Base-by-base conservation (phyloP, 106 monocot species). In the Dioscorea zingiberensis region DNA sequence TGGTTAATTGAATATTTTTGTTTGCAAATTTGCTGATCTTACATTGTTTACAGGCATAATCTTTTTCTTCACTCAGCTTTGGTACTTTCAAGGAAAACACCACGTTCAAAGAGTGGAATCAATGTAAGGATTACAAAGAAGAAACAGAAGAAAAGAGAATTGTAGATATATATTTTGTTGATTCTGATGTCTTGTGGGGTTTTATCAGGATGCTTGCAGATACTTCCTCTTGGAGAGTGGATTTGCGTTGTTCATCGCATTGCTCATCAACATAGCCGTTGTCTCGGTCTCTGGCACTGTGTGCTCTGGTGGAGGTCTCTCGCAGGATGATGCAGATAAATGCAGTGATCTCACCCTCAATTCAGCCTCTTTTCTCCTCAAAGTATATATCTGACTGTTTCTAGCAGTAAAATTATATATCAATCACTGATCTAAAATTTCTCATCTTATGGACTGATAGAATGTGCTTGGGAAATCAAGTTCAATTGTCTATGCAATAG, bases 381-480 rank as follows among this genome's bases (percentile, higher is more conserved):
- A 71, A 75, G 82, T 87, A 25, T 44, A 22, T 19, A 15, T 51
- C 8, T 51, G 4, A 18, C 15, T 51, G 15, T 9, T 2, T 51
- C 14, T 51, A 51, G 7, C 13, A 13, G 19, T 47, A 8, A 47
- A 47, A 47, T 47, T 47, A 13, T 13, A 51, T 18, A 19, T 18
- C 19, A 51, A 13, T 51, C 13, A 15, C 19, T 18, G 51, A 16
- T 51, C 4, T 16, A 19, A 16, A 51, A 51, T 18, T 51, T 51
- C 19, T 16, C 4, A 51, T 51, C 51, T 8, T 38, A 0, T 38
- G 38, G 9, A 38, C 10, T 51, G 51, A 19, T 32, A 93, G 93
- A 83, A 88, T 64, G 83, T 88, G 0, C 71, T 93, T 71, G 93
- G 93, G 25, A 83, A 73, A 69, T 88, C 82, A 26, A 93, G 93